phyloP scores from a whole-genome alignment of 73 alveolate genomes.

The Symbiodinium natans region DNA sequence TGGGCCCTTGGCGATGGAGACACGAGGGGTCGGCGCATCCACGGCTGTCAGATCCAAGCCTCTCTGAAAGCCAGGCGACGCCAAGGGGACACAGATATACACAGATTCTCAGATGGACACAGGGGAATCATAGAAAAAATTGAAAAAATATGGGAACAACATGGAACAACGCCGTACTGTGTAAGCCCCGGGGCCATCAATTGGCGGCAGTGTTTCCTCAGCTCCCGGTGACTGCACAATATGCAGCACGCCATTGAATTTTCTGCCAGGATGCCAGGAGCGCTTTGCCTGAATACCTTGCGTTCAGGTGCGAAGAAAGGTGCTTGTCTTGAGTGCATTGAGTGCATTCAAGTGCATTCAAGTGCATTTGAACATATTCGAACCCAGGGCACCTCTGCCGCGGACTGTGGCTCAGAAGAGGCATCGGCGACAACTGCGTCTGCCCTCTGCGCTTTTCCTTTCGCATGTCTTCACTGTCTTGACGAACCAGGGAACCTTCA shows the following conservation, averaged over 20 bases:
- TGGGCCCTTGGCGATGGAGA: slow-evolving; percentile 46
- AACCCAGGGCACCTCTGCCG: slow-evolving; percentile 7
- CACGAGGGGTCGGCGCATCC: background rate
- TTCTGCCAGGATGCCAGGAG: background rate
- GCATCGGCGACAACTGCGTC: background rate
- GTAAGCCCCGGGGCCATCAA: slow-evolving; percentile 21
- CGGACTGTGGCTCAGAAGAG: background rate
- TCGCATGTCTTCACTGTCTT: background rate
- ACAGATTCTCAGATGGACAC: too few relatives aligned
- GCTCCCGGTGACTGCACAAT: background rate
- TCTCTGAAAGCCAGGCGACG: background rate
- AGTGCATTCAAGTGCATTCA: background rate
- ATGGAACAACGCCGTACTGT: too few relatives aligned
- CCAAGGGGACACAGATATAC: too few relatives aligned
- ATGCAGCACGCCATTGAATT: background rate
- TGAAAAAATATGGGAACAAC: too few relatives aligned
- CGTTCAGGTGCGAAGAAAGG: background rate
- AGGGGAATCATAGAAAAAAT: too few relatives aligned
- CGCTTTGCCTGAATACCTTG: slow-evolving; percentile 17
- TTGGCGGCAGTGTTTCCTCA: slow-evolving; percentile 73
- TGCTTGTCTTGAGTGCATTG: too few relatives aligned
- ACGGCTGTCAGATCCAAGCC: background rate
- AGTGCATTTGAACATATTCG: background rate
- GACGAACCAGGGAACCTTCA: background rate
- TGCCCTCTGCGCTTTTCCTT: background rate